These are phyloP conservation scores for Boletus rex-veris DNA, from an alignment of 768 basidiomycete species.

Conservation along the genomic window DNA sequence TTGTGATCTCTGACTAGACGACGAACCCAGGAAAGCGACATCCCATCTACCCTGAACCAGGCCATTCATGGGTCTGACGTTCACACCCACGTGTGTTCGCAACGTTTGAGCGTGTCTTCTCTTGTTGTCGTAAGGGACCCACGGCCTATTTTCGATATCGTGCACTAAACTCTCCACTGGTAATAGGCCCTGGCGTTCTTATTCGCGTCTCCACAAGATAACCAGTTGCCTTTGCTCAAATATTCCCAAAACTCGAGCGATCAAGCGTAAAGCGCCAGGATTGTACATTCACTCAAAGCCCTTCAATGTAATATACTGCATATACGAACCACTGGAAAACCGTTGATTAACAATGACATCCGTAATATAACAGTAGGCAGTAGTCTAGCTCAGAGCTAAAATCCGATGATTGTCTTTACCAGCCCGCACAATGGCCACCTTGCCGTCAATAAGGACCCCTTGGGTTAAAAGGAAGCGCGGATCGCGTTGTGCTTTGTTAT, in stretches of 20 bases:
- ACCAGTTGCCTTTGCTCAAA: background rate
- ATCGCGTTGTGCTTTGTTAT: conserved; percentile 57
- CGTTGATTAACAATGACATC: background rate
- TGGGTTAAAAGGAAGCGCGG: conserved; percentile 38
- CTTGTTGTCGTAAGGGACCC: conserved; percentile 22
- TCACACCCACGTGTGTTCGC: conserved; percentile 2
- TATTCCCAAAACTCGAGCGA: background rate
- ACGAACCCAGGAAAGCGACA: conserved; percentile 9
- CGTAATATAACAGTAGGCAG: background rate
- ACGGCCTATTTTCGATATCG: background rate
- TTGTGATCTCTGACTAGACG: background rate
- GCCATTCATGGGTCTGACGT: conserved; percentile 3
- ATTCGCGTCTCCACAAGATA: background rate
- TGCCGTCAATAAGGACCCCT: conserved; percentile 55
- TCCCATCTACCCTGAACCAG: background rate
- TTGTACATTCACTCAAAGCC: background rate
- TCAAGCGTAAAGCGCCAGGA: background rate
- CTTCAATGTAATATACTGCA: conserved; percentile 13
- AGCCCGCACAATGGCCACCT: conserved; percentile 62
- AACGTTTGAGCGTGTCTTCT: conserved; percentile 16
- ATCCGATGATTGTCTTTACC: conserved; percentile 73
- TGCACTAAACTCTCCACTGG: conserved; percentile 1
- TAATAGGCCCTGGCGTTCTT: conserved; percentile 25
- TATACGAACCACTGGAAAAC: background rate
- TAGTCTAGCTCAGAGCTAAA: conserved; percentile 37